Evolutionary conservation across 106 monocot species (phyloP), one percentile per base, ranked within the genome.

Genomic region (Allium sativum): DNA sequence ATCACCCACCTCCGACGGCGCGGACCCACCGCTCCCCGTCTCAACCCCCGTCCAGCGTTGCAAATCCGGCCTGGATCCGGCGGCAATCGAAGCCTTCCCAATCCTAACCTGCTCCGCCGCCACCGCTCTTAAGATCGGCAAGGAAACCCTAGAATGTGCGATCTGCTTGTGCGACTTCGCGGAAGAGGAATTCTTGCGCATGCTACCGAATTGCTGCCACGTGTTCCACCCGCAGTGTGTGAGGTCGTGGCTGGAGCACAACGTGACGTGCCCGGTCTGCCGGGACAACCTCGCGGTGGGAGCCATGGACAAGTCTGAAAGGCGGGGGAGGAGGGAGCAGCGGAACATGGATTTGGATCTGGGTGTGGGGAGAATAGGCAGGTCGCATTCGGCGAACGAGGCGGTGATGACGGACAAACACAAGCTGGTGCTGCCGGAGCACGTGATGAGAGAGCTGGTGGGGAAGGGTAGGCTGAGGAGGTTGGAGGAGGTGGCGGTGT

Each of bases 181-280:
- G 8, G 80, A 75, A 48, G 81, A 75, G 18, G 81, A 89, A 16
- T 52, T 21, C 3, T 73, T 89, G 10, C 74, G 81, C 13, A 77
- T 84, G n/a, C 80, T 89, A 8, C 83, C 88, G 10, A 65, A 58
- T 9, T 89, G 84, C 73, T 70, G 73, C 78, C 88, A 89, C 74
- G 84, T 81, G 19, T 89, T 81, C 73, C 88, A 89, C 50, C 41
- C 75, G 16, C 66, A 71, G 16, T 80, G 80, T 64, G 65, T 80
- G 50, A 75, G 64, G 52, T 22, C 66, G 20, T 80, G 80, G 80
- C 75, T 80, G 44, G 47, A 55, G 8, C 12, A 52, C 56, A 70
- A 80, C 71, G 70, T 72, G 52, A 80, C 80, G 6, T 80, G 80
- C 52, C 75, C 75, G 20, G 80, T 80, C 43, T 80, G 74, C 72